phyloP scores from a whole-genome alignment of 495 filamentous ascomycete species.

The Annulohypoxylon bovei region DNA sequence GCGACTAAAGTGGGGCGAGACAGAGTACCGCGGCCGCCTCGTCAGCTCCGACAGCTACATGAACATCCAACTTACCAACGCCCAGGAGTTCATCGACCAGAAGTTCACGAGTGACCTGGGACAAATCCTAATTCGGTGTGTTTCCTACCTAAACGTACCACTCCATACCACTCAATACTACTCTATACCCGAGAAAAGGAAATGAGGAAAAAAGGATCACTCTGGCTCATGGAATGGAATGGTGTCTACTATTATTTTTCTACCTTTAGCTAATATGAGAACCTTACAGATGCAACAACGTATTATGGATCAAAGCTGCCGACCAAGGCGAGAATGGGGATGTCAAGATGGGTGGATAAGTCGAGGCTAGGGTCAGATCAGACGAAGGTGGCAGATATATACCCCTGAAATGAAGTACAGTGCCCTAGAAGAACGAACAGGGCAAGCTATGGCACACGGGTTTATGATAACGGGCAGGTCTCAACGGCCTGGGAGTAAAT shows the following conservation, averaged over 20 bases:
- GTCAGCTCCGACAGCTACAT: slow-evolving; percentile 96
- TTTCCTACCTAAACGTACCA: slow-evolving; percentile 13
- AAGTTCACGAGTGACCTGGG: slow-evolving; percentile 85
- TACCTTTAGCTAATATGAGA: slow-evolving; percentile 62
- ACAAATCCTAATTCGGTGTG: slow-evolving; percentile 89
- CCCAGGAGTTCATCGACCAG: slow-evolving; percentile 91
- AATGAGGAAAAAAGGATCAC: neutral
- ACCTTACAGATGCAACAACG: slow-evolving; percentile 75
- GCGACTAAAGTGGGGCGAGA: slow-evolving; percentile 96
- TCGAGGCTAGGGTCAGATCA: neutral
- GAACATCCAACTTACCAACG: slow-evolving; percentile 91
- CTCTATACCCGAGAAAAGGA: neutral
- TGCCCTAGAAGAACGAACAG: neutral
- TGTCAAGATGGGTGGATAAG: slow-evolving; percentile 70
- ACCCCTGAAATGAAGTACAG: slow-evolving; percentile 24
- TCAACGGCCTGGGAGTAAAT: neutral
- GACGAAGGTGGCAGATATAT: slow-evolving; percentile 24
- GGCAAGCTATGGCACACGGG: neutral
- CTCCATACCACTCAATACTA: neutral
- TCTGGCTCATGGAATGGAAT: no score
- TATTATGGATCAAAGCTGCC: slow-evolving; percentile 85
- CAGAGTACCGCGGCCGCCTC: slow-evolving; percentile 92
- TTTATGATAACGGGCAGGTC: neutral
- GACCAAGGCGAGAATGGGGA: slow-evolving; percentile 67
- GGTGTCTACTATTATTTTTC: no score